phyloP scores from a whole-genome alignment of 257 asterid genomes.

The Orobanche coerulescens region DNA sequence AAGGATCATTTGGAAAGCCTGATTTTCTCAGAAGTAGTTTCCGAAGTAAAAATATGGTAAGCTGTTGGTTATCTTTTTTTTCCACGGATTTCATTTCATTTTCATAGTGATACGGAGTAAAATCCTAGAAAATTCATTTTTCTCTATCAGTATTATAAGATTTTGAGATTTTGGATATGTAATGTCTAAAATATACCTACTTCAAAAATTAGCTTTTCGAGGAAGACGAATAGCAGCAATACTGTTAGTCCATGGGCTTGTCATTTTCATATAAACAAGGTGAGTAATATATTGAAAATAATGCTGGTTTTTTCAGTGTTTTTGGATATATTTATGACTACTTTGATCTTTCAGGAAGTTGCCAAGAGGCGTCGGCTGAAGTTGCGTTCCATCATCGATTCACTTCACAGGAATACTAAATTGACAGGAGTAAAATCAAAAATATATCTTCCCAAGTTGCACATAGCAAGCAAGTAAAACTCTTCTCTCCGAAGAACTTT shows the following conservation, averaged over 20 bases:
- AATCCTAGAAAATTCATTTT: too few relatives aligned
- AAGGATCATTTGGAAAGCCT: slow-evolving; percentile 69
- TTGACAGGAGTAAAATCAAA: slow-evolving; percentile 35
- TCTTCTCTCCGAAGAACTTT: slow-evolving; percentile 2
- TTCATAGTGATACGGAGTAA: too few relatives aligned
- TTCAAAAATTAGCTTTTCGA: slow-evolving; percentile 37
- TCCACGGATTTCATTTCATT: not conserved
- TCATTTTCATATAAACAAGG: slow-evolving; percentile 77
- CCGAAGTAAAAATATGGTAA: slow-evolving; percentile 61
- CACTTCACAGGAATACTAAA: slow-evolving; percentile 45
- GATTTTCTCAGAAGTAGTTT: slow-evolving; percentile 56
- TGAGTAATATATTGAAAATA: slow-evolving; percentile 24
- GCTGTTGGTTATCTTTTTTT: slow-evolving; percentile 7
- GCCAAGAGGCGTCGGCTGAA: slow-evolving; percentile 44
- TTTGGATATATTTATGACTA: slow-evolving; percentile 7
- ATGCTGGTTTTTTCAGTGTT: not conserved
- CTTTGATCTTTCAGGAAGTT: slow-evolving; percentile 50
- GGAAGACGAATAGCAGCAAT: slow-evolving; percentile 26
- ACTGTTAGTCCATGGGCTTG: slow-evolving; percentile 59
- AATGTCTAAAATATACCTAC: slow-evolving; percentile 22
- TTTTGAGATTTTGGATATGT: slow-evolving; percentile 15
- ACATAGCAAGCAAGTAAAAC: slow-evolving; percentile 55
- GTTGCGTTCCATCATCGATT: slow-evolving; percentile 42
- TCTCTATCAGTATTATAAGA: slow-evolving; percentile 3
- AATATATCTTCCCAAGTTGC: slow-evolving; percentile 44